Percentiles rank a stretch among this genome's conserved stretches.
Evolutionary conservation across 2,329 filamentous ascomycete genomes (phyloP).

Genomic region (Podosphaera leucotricha): DNA sequence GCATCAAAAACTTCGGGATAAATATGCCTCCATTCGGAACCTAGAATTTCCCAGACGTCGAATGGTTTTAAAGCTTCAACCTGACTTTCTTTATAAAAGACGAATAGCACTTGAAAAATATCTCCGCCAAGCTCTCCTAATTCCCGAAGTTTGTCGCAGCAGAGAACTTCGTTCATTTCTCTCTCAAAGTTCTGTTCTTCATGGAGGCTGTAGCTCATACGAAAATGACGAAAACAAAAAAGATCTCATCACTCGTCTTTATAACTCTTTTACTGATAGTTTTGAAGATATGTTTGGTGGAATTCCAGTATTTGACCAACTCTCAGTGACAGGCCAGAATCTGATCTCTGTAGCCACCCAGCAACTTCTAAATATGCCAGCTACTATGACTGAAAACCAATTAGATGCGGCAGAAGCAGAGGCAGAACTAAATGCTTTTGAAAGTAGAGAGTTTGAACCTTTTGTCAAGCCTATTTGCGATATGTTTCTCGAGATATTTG

Average conservation of each 20-base stretch:
- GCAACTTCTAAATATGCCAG: slow-evolving; percentile 32
- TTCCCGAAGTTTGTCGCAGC: slow-evolving; percentile 86
- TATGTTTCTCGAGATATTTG: slow-evolving; percentile 87
- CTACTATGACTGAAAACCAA: slow-evolving; percentile 27
- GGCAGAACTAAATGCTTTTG: slow-evolving; percentile 80
- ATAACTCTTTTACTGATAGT: slow-evolving; percentile 89
- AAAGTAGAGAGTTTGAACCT: slow-evolving; percentile 69
- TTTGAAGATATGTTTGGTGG: slow-evolving; percentile 97
- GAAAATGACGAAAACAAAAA: slow-evolving; percentile 43
- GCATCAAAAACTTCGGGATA: slow-evolving; percentile 63
- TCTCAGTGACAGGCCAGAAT: slow-evolving; percentile 80
- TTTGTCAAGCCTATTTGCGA: slow-evolving; percentile 98
- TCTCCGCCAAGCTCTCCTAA: slow-evolving; percentile 52
- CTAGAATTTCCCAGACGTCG: slow-evolving; percentile 81
- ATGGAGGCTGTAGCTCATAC: slow-evolving; percentile 27
- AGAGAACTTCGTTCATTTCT: slow-evolving; percentile 80
- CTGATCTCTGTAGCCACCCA: slow-evolving; percentile 54
- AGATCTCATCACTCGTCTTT: slow-evolving; percentile 83
- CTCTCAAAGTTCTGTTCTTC: slow-evolving; percentile 60
- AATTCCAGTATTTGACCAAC: slow-evolving; percentile 81
- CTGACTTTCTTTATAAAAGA: slow-evolving; percentile 81
- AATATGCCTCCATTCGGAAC: slow-evolving; percentile 69
- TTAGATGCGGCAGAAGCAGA: slow-evolving; percentile 52
- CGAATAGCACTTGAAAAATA: slow-evolving; percentile 68
- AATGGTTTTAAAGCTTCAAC: slow-evolving; percentile 90